These are phyloP conservation scores for Helianthus tuberosus DNA, from an alignment of 129 eudicot genomes.

Conservation along the genomic window DNA sequence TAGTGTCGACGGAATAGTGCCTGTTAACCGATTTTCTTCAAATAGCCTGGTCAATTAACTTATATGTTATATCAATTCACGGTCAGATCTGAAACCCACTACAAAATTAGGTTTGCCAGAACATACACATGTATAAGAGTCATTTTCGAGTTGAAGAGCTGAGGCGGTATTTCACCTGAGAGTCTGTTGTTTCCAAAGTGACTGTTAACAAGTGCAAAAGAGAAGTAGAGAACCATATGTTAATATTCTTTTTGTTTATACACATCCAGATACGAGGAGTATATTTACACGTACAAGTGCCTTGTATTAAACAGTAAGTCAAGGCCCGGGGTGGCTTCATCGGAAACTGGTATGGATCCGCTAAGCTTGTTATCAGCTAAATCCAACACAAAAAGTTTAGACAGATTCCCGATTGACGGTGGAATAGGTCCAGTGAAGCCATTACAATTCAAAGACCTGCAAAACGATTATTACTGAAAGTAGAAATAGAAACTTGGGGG, in stretches of 20 bases:
- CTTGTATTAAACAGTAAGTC: constrained; percentile 65
- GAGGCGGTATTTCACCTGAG: constrained; percentile 74
- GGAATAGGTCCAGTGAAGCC: constrained; percentile 77
- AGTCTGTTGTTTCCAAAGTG: constrained; percentile 83
- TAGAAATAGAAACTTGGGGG: no score
- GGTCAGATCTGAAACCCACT: background rate
- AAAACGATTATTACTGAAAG: background rate
- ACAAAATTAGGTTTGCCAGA: background rate
- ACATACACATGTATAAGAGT: constrained; percentile 80
- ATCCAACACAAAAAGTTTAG: constrained; percentile 76
- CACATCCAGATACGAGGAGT: background rate
- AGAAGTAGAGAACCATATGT: background rate
- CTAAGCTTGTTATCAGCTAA: constrained; percentile 74
- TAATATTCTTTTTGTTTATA: constrained; percentile 6
- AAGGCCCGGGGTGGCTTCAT: constrained; percentile 66
- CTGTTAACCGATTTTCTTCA: constrained; percentile 67
- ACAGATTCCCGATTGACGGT: constrained; percentile 64
- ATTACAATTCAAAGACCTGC: constrained; percentile 78
- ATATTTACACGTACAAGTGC: constrained; percentile 67
- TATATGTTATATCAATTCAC: background rate
- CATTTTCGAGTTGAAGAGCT: constrained; percentile 70
- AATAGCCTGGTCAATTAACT: constrained; percentile 64
- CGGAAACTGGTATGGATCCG: constrained; percentile 82
- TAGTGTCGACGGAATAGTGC: constrained; percentile 66
- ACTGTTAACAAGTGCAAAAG: constrained; percentile 44